Base-by-base conservation (phyloP, 768 basidiomycete species). In the Piloderma croceum region DNA sequence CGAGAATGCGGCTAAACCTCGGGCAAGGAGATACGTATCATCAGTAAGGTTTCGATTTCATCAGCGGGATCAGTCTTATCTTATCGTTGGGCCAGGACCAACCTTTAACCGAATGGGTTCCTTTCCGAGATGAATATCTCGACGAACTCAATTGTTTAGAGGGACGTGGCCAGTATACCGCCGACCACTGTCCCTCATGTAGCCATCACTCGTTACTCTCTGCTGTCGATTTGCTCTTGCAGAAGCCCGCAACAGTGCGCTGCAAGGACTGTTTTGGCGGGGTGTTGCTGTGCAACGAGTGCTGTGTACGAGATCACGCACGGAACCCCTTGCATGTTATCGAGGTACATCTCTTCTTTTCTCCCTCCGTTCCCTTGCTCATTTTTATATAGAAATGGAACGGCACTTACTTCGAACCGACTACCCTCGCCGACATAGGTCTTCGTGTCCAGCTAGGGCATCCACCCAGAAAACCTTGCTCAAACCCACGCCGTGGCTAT, bases 391-490 rank as follows among this genome's bases (percentile, higher is more conserved):
- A 42, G 42, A 18, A 21, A n/a, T 44, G 42, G 42, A 39, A 37
- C 18, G 42, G 42, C 6, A 11, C 5, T 6, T 27, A 20, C 17
- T 43, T 3, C n/a, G 17, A 41, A 25, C 27, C 27, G 38, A 31
- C 37, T n/a, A 21, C 40, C 24, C 37, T 43, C 23, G 13, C 15
- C n/a, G 21, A 15, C 3, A 27, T 29, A 6, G 39, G 39, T n/a
- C 38, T 44, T 10, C 18, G 17, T 10, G 23, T 41, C 5, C 42
- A 47, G 13, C 29, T 47, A 11, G 43, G 45, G 2, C 45, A 47
- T 22, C 11, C 5, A 7, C 38, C 17, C 2, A 24, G 42, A 21
- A 9, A 13, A 23, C 12, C 31, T 7, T 47, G 35, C 23, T 12
- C 31, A 4, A 12, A 19, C 24, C 39, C 29, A 3, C 7, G 23